These are phyloP conservation scores for Fomes fomentarius DNA, from an alignment of 1,284 basidiomycete species.

Conservation along the genomic window DNA sequence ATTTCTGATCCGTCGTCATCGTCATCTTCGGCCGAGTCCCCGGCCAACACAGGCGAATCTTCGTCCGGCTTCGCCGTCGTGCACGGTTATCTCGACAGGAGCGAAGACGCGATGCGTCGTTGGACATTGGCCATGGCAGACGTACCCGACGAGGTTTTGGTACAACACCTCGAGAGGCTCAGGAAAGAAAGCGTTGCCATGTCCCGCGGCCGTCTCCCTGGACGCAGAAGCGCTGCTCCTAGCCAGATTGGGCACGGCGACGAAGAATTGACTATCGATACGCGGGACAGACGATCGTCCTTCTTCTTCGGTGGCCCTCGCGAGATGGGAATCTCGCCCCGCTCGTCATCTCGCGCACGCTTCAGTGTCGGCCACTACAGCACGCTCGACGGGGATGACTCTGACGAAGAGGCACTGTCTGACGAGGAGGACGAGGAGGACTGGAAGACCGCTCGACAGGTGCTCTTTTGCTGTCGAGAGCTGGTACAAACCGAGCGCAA, in stretches of 20 bases:
- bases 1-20: slow-evolving; percentile 4
- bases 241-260: slow-evolving; percentile 21
- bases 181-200: slow-evolving; percentile 31
- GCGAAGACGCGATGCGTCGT: slow-evolving; percentile 31
- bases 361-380: slow-evolving; percentile 29
- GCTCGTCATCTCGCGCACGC: slow-evolving; percentile 23
- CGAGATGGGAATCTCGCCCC: slow-evolving; percentile 18
- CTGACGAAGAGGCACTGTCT: slow-evolving; percentile 23
- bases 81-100: slow-evolving; percentile 20
- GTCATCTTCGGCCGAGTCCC: not conserved
- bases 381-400: slow-evolving; percentile 21
- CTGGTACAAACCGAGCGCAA: slow-evolving; percentile 67
- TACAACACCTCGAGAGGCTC: slow-evolving; percentile 40
- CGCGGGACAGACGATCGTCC: slow-evolving; percentile 20
- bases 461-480: slow-evolving; percentile 62
- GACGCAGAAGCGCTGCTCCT: slow-evolving; percentile 21
- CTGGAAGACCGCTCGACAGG: slow-evolving; percentile 59
- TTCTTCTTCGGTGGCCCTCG: slow-evolving; percentile 28
- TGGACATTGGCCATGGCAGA: slow-evolving; percentile 44
- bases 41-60: slow-evolving; percentile 1
- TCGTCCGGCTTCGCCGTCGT: slow-evolving; percentile 22
- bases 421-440: slow-evolving; percentile 36
- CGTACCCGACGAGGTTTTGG: slow-evolving; percentile 40
- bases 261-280: slow-evolving; percentile 14
- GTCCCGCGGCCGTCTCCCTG: slow-evolving; percentile 17